Base-by-base conservation (phyloP, 1,284 basidiomycete species). In the Malassezia sp. region DNA sequence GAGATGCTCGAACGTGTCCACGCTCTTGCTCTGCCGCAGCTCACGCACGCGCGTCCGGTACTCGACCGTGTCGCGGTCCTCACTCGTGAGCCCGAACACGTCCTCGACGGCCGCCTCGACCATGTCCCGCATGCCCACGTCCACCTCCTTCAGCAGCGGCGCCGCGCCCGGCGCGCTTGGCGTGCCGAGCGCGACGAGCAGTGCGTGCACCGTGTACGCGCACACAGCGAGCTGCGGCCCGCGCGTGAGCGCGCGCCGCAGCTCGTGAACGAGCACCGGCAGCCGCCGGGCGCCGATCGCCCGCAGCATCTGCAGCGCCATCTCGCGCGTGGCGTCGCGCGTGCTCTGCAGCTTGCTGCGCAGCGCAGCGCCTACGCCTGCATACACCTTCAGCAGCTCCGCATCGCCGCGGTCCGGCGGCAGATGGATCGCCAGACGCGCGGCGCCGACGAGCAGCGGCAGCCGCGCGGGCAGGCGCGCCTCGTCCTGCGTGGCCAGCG, bases 201-300 rank as follows among this genome's bases (percentile, higher is more conserved):
- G 74, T 0, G 84, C 78, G 67, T 97, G 91, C 0, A 79, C 77
- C 0, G 83, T 82, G 53, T 83, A 86, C 0, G 90, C 88, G 23
- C 96, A 76, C 11, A 96, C 80, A 61, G 97, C 90, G 0, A 93
- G 79, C 56, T 97, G 93, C 0, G 93, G 89, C 4, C 93, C 93
- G 9, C 90, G 84, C 41, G 80, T 70, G 14, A 99, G 78, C 0
- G 88, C 85, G 1, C 76, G 79, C 15, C 85, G 79, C 39, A 96
- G 75, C 70, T 96, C 90, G 22, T 79, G 79, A 38, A 96, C 72
- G 21, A 87, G 75, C 18, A 79, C 71, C 0, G 81, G 77, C 3
- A 97, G 78, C 67, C 84, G 86, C 1, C 75, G 69, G 0, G 84
- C 78, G 0, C 87, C 89, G 5, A 93, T 74, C 21, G 77, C 76